Base-by-base conservation (phyloP, 768 basidiomycete genomes). In the Rubroboletus pulcherrimus region DNA sequence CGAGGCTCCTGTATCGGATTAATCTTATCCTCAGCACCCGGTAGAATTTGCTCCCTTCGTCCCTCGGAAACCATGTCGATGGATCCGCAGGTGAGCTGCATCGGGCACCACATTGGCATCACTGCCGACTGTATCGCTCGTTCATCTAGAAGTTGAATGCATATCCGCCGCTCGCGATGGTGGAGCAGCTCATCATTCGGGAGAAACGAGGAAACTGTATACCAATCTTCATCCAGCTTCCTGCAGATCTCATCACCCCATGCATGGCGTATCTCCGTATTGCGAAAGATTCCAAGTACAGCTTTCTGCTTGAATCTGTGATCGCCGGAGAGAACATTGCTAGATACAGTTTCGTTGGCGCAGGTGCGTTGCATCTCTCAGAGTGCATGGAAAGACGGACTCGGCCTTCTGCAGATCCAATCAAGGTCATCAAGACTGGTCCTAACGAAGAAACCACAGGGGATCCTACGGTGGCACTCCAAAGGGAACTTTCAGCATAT, bases 171-270 rank as follows among this genome's bases (percentile, higher is more conserved):
- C 78, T 93, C 34, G 79, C 83, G n/a, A 77, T 78, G 26, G 81
- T 94, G 49, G 87, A 92, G 71, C 80, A 81, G 60, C 80, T 94
- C 56, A 85, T 95, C 54, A 75, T 89, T 49, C 79, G 83, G 42
- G 88, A 93, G 70, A 90, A 92, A 71, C 79, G 76, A 54, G 94
- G 94, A 68, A 98, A 98, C 68, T 91, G 92, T 66, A 83, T 98
- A 35, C 96, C 96, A 21, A 82, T 99, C 61, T 98, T 84, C 73
- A 83, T 96, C 51, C 87, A 95, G 65, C 80, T 99, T 4, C 94
- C 96, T 24, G 95, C 93, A 44, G 97, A 99, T 69, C 84, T 98
- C 58, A 82, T 98, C 58, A 99, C 97, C 26, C 97, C 97, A 71
- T 94, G 93, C 68, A 89, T 93, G 76, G 95, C 97, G 7, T 99